phyloP scores from a whole-genome alignment of 352 stramenopile species.

The Pythium apleroticum region DNA sequence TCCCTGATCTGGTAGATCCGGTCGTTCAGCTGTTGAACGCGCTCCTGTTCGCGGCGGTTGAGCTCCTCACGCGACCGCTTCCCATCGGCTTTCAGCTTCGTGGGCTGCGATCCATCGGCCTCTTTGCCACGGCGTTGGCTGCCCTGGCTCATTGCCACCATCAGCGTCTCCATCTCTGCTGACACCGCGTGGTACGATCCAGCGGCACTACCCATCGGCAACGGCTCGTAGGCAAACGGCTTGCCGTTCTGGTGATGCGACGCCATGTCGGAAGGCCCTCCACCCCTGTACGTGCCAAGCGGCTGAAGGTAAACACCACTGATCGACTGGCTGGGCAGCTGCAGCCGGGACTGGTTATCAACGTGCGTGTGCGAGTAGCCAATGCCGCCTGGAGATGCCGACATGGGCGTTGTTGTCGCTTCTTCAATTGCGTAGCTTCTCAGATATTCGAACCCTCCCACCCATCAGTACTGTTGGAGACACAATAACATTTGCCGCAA shows the following conservation, averaged over 20 bases:
- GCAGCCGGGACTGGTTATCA: not conserved
- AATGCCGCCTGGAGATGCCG: not conserved
- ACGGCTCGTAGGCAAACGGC: not conserved
- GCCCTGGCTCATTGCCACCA: not conserved
- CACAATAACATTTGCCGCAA: not conserved
- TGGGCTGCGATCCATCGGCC: not conserved
- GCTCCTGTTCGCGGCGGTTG: slow-evolving; percentile 82
- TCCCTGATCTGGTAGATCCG: slow-evolving; percentile 49
- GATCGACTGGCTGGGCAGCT: not conserved
- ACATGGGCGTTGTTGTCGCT: not conserved
- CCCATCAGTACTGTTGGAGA: slow-evolving; percentile 18
- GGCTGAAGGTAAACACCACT: not conserved
- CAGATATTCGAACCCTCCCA: not conserved
- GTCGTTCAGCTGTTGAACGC: slow-evolving; percentile 85
- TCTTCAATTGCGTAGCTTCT: not conserved
- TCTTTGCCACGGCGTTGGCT: not conserved
- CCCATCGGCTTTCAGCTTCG: not conserved
- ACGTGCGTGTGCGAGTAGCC: not conserved
- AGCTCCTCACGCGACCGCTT: slow-evolving; percentile 68
- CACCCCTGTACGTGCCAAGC: not conserved
- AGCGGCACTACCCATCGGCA: not conserved
- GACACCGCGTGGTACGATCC: not conserved
- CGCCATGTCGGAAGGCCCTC: not conserved
- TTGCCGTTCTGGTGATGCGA: not conserved
- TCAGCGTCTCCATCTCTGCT: not conserved